Base-by-base conservation (phyloP, 1,284 basidiomycete genomes). In the Apiotrichum siamense region DNA sequence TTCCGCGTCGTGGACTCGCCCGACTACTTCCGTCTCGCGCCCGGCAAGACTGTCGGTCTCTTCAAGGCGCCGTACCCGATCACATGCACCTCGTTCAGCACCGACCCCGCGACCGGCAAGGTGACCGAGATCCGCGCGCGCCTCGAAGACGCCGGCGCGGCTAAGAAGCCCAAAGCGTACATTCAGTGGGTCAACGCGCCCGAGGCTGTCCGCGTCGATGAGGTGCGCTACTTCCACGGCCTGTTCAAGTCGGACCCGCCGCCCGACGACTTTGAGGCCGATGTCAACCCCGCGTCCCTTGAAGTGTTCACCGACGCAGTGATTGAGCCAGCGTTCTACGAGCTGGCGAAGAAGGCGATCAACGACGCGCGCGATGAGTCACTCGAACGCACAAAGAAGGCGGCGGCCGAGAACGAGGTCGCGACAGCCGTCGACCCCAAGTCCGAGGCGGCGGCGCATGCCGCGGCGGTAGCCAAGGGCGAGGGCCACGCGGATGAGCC, bases 121-220 rank as follows among this genome's bases (percentile, higher is more conserved):
- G 85, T 94, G 10, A 78, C 78, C 4, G 90, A 94, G 74, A 81
- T 99, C 42, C 72, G 86, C 47, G 89, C 86, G 69, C 80, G 78
- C 33, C 77, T 92, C 26, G 91, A 97, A 71, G 81, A 89, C 59
- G 69, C 67, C 17, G 44, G 46, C 36, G 67, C 65, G 29, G 72
- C 77, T 26, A 85, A 83, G 72, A 97, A 97, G 71, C 87, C 92
- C 27, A 96, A 97, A 72, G 86, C 92, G 15, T 98, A 86, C 77
- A 91, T 99, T 67, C 96, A 98, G 70, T 99, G 96, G 96, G 88
- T 98, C 17, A 91, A 89, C 38, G 85, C 88, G 60, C 87, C 93
- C 64, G 78, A 81, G 12, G 76, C 84, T 7, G 85, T 97, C 37
- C 75, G 77, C 44, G 79, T 98, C 58, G 84, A 91, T 69, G 91